Base-by-base conservation (phyloP, 352 stramenopile genomes). In the Phytophthora pisi region DNA sequence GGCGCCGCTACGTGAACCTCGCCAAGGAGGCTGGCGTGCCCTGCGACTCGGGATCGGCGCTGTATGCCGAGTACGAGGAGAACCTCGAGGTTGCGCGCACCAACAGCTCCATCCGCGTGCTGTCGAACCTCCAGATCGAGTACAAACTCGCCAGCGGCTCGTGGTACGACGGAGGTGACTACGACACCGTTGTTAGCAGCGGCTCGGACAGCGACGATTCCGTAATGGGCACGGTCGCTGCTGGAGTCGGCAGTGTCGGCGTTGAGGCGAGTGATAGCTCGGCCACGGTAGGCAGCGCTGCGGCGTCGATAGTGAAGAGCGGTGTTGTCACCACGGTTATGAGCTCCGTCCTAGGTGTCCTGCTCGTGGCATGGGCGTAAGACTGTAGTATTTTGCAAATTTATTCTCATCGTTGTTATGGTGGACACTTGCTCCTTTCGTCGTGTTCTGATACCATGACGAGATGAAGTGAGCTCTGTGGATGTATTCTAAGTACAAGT, bases 1-100 rank as follows among this genome's bases (percentile, higher is more conserved):
- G 80, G 80, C 74, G 80, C 8, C 75, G 74, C 3, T 74, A 76
- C 30, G 77, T 84, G 24, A 84, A 87, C 46, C 63, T 86, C n/a
- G 81, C 81, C 6, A 70, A 78, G 38, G 66, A 68, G 31, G 68
- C 66, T 5, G 75, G 67, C 2, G 66, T 82, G 26, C 77, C 78
- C 15, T 79, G 75, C 58, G 81, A 88, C 55, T 73, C 69, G 34
- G 66, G 77, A 9, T 85, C 81, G 11, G 68, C 71, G 50, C 57
- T 89, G 4, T 89, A 84, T 28, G 53, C 62, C 9, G 61, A 86
- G 42, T 89, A 82, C 46, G 71, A 70, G 10, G 58, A 69, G 26
- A 89, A 85, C 50, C 51, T 89, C 3, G 60, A 59, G 30, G 60
- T 71, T 16, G 66, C 66, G 15, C 62, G 75, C n/a, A 63, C 46